Evolutionary conservation across 306 rosid species (phyloP).

Genomic region (Delonix regia): DNA sequence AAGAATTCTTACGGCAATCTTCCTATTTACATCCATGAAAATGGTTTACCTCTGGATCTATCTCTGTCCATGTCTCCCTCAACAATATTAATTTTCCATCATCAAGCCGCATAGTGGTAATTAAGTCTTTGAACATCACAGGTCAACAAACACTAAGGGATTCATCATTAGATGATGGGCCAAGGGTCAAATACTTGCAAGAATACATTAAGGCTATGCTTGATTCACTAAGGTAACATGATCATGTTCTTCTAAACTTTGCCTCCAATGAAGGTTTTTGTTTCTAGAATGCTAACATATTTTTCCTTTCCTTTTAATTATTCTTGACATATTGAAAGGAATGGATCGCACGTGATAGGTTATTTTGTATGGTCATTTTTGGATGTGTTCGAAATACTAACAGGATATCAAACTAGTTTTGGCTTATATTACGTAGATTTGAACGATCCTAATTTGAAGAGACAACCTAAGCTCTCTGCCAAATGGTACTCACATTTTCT

Average conservation of each 20-base stretch:
- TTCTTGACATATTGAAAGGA: slow-evolving; percentile 44
- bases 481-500: slow-evolving; percentile 65
- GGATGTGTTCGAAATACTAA: slow-evolving; percentile 57
- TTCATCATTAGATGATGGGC: slow-evolving; percentile 62
- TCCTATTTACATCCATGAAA: slow-evolving; percentile 61
- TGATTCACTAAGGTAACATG: slow-evolving; percentile 56
- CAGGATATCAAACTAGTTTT: slow-evolving; percentile 47
- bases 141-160: slow-evolving; percentile 53
- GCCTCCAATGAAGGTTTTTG: background rate
- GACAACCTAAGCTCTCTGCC: slow-evolving; percentile 63
- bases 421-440: slow-evolving; percentile 58
- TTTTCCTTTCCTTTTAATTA: background rate
- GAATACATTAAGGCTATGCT: slow-evolving; percentile 47
- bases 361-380: slow-evolving; percentile 71
- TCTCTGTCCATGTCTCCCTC: background rate
- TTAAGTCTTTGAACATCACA: slow-evolving; percentile 21
- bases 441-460: slow-evolving; percentile 56
- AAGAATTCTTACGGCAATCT: slow-evolving; percentile 51
- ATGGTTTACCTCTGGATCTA: slow-evolving; percentile 32
- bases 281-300: background rate
- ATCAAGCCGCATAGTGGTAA: background rate
- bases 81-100: background rate
- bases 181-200: slow-evolving; percentile 55
- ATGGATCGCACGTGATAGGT: slow-evolving; percentile 62
- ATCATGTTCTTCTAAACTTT: background rate